phyloP scores from a whole-genome alignment of 2,329 filamentous ascomycete species.

The Trichophyton schoenleinii region DNA sequence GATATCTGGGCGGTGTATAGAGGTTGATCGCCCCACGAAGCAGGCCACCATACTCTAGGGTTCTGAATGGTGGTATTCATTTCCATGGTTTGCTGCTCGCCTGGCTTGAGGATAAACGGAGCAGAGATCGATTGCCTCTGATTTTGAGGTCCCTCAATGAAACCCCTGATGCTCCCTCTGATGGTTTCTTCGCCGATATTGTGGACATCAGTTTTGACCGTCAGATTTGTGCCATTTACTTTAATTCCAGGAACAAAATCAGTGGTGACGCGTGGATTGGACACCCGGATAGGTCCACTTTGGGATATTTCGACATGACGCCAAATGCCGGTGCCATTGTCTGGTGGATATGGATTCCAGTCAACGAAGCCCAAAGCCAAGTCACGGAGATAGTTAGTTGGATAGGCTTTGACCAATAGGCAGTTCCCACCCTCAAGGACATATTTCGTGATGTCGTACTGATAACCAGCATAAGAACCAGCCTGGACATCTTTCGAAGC shows the following conservation, averaged over 20 bases:
- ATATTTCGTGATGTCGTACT: conserved; percentile 41
- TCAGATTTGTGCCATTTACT: conserved; percentile 27
- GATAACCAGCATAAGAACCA: conserved; percentile 46
- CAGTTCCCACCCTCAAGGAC: conserved; percentile 36
- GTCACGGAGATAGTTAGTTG: conserved; percentile 48
- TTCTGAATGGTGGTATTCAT: conserved; percentile 19
- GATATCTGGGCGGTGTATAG: conserved; percentile 21
- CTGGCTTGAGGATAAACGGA: conserved; percentile 28
- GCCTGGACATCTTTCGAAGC: conserved; percentile 39
- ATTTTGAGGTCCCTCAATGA: conserved; percentile 12
- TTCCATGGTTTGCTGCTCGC: conserved; percentile 28
- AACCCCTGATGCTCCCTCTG: conserved; percentile 17
- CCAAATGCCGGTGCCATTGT: conserved; percentile 54
- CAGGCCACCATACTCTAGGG: conserved; percentile 7
- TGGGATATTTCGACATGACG: conserved; percentile 44
- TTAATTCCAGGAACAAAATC: conserved; percentile 27
- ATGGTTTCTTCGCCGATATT: conserved; percentile 20
- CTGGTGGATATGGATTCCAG: conserved; percentile 50
- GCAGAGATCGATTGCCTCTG: conserved; percentile 18
- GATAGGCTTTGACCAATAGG: conserved; percentile 42
- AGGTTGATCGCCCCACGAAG: conserved; percentile 4
- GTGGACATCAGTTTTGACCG: conserved; percentile 27
- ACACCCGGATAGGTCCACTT: conserved; percentile 39
- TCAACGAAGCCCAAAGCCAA: conserved; percentile 49
- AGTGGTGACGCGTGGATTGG: conserved; percentile 37